A percentile compares a stretch with the other conserved stretches of the same genome.
phyloP scores from a whole-genome alignment of 805 yeast species.

The Allodekkera sacchari region DNA sequence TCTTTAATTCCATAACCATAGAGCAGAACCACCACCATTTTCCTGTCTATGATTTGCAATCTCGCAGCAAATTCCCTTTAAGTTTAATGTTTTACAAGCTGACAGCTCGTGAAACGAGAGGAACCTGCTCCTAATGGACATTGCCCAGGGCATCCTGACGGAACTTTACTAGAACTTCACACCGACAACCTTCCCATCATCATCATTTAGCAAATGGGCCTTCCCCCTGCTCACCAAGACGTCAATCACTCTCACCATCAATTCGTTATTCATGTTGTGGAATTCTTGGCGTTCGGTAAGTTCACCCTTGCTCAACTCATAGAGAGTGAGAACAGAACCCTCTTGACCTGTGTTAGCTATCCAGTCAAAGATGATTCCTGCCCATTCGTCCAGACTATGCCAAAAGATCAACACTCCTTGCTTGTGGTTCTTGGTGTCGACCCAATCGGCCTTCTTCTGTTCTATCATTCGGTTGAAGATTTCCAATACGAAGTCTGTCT shows the following conservation, averaged over 20 bases:
- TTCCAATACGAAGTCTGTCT: conserved; percentile 44
- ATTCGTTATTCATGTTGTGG: conserved; percentile 47
- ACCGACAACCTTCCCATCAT: conserved; percentile 50
- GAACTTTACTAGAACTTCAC: too few relatives aligned
- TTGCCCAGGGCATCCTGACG: too few relatives aligned
- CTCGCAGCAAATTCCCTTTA: too few relatives aligned
- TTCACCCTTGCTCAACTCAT: conserved; percentile 69
- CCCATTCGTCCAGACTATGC: conserved; percentile 66
- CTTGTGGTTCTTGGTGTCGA: conserved; percentile 35
- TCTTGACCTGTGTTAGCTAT: conserved; percentile 70
- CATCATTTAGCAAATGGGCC: conserved; percentile 65
- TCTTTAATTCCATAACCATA: too few relatives aligned
- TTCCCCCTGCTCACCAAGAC: conserved; percentile 57
- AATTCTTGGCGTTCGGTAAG: conserved; percentile 48
- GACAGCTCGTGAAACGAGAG: too few relatives aligned
- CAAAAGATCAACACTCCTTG: conserved; percentile 53
- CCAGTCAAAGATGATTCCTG: conserved; percentile 55
- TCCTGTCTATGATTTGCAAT: too few relatives aligned
- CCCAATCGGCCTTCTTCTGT: conserved; percentile 49
- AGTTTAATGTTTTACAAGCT: too few relatives aligned
- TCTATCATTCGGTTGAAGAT: conserved; percentile 51
- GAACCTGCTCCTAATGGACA: too few relatives aligned
- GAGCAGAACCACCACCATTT: too few relatives aligned
- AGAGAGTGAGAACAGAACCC: conserved; percentile 70
- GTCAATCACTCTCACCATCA: conserved; percentile 48